These are phyloP conservation scores for Laetiporus sulphureus DNA, from an alignment of 1,284 basidiomycete genomes.

Conservation along the genomic window DNA sequence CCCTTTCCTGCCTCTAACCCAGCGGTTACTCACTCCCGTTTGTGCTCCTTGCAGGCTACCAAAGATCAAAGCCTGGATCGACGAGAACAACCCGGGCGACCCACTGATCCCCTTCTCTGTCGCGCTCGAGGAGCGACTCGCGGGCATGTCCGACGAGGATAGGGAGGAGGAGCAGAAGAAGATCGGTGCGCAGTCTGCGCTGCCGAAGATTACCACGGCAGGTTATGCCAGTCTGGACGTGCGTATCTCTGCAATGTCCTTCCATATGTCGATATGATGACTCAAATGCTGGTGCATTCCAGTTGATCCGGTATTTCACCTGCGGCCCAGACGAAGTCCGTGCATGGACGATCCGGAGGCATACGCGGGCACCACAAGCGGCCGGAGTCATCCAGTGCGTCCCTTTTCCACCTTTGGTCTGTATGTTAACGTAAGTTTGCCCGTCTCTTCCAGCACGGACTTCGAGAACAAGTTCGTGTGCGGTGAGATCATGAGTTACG, in stretches of 20 bases:
- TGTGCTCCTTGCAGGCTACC: constrained; percentile 64
- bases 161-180: constrained; percentile 73
- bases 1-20: no score
- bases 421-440: constrained; percentile 6
- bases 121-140: constrained; percentile 89
- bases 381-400: constrained; percentile 97
- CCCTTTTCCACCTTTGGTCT: neutral
- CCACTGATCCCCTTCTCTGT: constrained; percentile 97
- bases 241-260: constrained; percentile 18
- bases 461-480: constrained; percentile 99
- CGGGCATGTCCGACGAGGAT: constrained; percentile 63
- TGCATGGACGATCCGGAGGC: constrained; percentile 95
- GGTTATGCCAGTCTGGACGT: constrained; percentile 85
- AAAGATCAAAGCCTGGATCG: constrained; percentile 99
- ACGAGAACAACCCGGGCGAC: constrained; percentile 95
- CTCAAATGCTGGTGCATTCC: constrained; percentile 1
- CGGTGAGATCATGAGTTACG: constrained; percentile 95
- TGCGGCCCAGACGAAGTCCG: constrained; percentile 96
- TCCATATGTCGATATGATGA: neutral
- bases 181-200: constrained; percentile 61
- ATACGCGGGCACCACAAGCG: constrained; percentile 93
- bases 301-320: constrained; percentile 96
- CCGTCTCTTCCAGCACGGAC: constrained; percentile 55
- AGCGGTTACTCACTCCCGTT: neutral
- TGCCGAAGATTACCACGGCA: constrained; percentile 90